Evolutionary conservation across 148 eudicot genomes (phyloP).

Genomic region (Hydrangea macrophylla): DNA sequence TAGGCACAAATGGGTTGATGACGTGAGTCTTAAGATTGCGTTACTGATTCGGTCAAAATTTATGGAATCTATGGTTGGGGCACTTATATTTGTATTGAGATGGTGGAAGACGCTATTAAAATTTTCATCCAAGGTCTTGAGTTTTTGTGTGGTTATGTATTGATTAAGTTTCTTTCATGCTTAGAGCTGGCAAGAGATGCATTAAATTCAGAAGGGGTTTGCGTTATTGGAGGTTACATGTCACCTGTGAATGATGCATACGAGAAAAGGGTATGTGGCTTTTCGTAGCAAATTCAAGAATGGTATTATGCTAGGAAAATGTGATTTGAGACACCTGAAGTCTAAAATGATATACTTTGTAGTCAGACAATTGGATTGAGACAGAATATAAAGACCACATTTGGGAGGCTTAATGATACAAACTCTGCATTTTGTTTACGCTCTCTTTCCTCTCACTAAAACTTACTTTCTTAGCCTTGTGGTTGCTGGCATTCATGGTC

Average conservation of each 20-base stretch:
- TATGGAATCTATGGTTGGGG: no score
- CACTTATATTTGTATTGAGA: no score
- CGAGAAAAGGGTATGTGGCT: constrained; percentile 56
- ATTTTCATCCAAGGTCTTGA: neutral
- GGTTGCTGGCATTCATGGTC: no score
- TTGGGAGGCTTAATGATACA: no score
- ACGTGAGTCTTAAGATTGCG: neutral
- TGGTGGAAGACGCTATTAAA: no score
- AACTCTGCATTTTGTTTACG: no score
- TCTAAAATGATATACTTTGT: neutral
- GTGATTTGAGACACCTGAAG: neutral
- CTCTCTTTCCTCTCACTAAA: no score
- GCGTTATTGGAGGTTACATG: constrained; percentile 90
- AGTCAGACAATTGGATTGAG: neutral
- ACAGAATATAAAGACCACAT: neutral
- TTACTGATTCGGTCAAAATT: no score
- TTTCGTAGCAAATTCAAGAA: constrained; percentile 11
- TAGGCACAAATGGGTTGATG: neutral
- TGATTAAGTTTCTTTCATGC: constrained; percentile 18
- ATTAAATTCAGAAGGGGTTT: constrained; percentile 61
- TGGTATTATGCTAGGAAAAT: neutral
- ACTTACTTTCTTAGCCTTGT: no score
- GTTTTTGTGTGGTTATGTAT: neutral
- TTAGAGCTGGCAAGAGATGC: constrained; percentile 91
- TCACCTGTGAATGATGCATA: constrained; percentile 96